Conservation (phyloP, 2,329 filamentous ascomycete genomes). For the Fusarium falciforme region DNA sequence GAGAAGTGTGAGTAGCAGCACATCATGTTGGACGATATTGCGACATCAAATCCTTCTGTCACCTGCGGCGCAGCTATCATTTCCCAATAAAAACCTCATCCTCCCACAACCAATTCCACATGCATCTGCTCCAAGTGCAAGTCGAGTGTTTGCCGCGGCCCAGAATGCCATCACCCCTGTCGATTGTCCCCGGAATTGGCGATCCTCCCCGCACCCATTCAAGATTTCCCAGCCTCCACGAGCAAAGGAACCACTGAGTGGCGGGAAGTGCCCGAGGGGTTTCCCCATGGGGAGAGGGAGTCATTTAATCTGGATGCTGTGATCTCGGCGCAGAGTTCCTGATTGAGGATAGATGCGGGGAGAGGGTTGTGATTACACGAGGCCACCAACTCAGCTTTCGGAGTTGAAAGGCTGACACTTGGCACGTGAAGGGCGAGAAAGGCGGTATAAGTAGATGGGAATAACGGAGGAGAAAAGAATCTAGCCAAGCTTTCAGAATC, state of each 20-base stretch:
- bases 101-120: constrained; percentile 10
- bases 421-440: constrained; percentile 26
- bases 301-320: constrained; percentile 14
- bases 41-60: background rate
- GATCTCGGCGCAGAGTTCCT: constrained; percentile 29
- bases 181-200: constrained; percentile 5
- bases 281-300: constrained; percentile 33
- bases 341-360: constrained; percentile 38
- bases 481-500: constrained; percentile 16
- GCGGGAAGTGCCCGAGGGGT: background rate
- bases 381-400: constrained; percentile 30
- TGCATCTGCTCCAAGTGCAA: constrained; percentile 6
- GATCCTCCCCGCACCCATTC: constrained; percentile 16
- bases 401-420: constrained; percentile 16
- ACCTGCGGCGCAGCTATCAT: background rate
- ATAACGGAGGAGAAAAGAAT: background rate
- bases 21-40: background rate
- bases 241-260: constrained; percentile 20
- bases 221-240: constrained; percentile 26
- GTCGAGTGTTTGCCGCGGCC: constrained; percentile 30
- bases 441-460: constrained; percentile 29
- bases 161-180: constrained; percentile 27
- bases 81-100: background rate
- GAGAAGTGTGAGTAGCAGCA: background rate
- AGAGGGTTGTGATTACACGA: constrained; percentile 33